These are phyloP conservation scores for Cerrena zonata DNA, from an alignment of 1,284 basidiomycete species.

Conservation along the genomic window DNA sequence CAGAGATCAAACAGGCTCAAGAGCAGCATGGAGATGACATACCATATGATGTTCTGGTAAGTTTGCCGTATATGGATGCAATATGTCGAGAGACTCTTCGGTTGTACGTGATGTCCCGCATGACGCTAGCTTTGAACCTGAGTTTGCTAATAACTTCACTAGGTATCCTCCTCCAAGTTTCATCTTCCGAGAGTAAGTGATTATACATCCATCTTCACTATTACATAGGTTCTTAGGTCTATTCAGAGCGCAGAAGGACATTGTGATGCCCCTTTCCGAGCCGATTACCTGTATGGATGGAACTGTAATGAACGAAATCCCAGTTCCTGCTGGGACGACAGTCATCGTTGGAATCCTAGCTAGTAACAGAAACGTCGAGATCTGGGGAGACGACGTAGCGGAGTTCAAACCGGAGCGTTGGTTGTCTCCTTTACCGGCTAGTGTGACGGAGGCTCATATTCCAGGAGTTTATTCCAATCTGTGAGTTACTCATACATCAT, in stretches of 20 bases:
- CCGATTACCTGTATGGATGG: constrained; percentile 39
- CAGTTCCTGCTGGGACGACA: too few relatives aligned
- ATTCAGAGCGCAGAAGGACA: constrained; percentile 11
- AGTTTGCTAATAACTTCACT: not conserved
- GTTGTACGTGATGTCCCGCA: constrained; percentile 13
- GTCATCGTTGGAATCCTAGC: constrained; percentile 35
- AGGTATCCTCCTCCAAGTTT: constrained; percentile 9
- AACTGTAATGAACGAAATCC: constrained; percentile 28
- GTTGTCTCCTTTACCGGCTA: constrained; percentile 14
- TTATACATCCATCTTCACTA: too few relatives aligned
- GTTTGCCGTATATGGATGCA: constrained; percentile 21
- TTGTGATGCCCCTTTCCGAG: constrained; percentile 39
- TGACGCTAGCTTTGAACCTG: too few relatives aligned
- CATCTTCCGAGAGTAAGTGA: constrained; percentile 11
- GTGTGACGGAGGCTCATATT: constrained; percentile 14
- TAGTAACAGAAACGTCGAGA: constrained; percentile 41
- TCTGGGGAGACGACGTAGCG: constrained; percentile 36
- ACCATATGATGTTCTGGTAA: constrained; percentile 16
- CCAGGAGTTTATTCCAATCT: constrained; percentile 21
- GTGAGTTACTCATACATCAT: too few relatives aligned
- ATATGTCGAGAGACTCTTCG: constrained; percentile 20
- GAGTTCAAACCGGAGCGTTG: constrained; percentile 20
- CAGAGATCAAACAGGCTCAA: constrained; percentile 13
- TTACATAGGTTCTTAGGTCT: not conserved
- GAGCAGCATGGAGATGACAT: constrained; percentile 9